Evolutionary conservation across 169 alveolate genomes (phyloP).

Genomic region (Babesia ovata): DNA sequence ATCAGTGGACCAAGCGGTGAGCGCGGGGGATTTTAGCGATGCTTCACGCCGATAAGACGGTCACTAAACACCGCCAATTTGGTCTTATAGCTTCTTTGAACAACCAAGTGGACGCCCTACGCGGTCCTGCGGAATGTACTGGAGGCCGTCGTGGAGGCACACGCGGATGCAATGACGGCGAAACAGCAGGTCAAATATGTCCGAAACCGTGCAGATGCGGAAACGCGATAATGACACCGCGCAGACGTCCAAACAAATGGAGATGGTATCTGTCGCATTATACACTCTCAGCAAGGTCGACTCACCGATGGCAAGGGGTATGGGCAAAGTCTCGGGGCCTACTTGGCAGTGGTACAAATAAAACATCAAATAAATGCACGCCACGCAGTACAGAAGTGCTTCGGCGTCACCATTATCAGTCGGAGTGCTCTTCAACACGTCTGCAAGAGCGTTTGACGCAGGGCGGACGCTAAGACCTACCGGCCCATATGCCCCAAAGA

Average conservation of each 20-base stretch:
- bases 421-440: conserved; percentile 23
- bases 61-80: not conserved
- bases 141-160: conserved; percentile 57
- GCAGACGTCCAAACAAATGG: conserved; percentile 33
- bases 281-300: not conserved
- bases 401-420: conserved; percentile 6
- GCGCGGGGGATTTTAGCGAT: not conserved
- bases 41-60: not conserved
- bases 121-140: conserved; percentile 46
- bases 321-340: conserved; percentile 25
- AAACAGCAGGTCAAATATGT: conserved; percentile 32
- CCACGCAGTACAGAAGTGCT: conserved; percentile 7
- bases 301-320: conserved; percentile 54
- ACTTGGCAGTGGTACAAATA: conserved; percentile 55
- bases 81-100: not conserved
- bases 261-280: conserved; percentile 31
- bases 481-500: conserved; percentile 69
- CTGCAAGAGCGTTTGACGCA: conserved; percentile 2
- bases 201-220: conserved; percentile 29
- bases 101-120: conserved; percentile 32
- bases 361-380: conserved; percentile 49
- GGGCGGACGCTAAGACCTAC: conserved; percentile 24
- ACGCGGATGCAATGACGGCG: conserved; percentile 38
- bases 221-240: conserved; percentile 7
- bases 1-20: not conserved